A percentile compares a stretch with the other conserved stretches of the same genome.
These are phyloP conservation scores for Leptographium wingfieldii DNA, from an alignment of 2,329 filamentous ascomycete genomes.

Conservation along the genomic window DNA sequence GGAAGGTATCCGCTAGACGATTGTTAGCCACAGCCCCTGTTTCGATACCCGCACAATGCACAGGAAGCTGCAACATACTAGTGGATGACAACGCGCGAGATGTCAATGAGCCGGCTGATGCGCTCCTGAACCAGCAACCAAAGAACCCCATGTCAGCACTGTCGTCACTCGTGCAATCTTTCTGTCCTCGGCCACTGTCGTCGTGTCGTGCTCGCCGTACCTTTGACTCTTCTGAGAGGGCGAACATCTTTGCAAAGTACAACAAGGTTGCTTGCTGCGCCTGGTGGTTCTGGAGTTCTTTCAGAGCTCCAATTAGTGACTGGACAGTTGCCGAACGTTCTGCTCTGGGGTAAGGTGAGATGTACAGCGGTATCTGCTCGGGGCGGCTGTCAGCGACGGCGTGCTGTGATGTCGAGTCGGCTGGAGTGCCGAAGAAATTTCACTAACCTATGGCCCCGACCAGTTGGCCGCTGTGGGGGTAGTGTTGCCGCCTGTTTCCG, in stretches of 20 bases:
- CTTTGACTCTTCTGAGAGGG: constrained; percentile 93
- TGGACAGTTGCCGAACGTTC: too few species aligned
- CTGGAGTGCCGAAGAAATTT: constrained; percentile 1
- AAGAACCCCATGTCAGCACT: not conserved
- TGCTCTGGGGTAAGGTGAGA: too few species aligned
- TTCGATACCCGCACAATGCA: not conserved
- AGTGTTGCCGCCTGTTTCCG: not conserved
- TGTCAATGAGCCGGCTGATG: constrained; percentile 91
- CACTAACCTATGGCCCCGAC: not conserved
- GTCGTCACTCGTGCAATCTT: not conserved
- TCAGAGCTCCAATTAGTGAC: too few species aligned
- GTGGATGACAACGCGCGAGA: constrained; percentile 87
- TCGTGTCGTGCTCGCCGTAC: constrained; percentile 30
- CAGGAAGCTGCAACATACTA: constrained; percentile 51
- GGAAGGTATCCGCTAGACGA: constrained; percentile 75
- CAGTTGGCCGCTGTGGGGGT: too few species aligned
- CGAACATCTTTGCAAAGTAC: constrained; percentile 34
- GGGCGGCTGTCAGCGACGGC: too few species aligned
- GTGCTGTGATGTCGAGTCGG: not conserved
- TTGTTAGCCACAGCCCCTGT: constrained; percentile 20
- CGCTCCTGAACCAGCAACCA: constrained; percentile 55
- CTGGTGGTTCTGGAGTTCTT: too few species aligned
- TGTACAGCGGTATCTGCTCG: too few species aligned
- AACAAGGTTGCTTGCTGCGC: not conserved
- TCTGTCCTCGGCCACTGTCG: not conserved